phyloP scores from a whole-genome alignment of 176 grass and related monocot genomes.

The Echinochloa phyllopogon region DNA sequence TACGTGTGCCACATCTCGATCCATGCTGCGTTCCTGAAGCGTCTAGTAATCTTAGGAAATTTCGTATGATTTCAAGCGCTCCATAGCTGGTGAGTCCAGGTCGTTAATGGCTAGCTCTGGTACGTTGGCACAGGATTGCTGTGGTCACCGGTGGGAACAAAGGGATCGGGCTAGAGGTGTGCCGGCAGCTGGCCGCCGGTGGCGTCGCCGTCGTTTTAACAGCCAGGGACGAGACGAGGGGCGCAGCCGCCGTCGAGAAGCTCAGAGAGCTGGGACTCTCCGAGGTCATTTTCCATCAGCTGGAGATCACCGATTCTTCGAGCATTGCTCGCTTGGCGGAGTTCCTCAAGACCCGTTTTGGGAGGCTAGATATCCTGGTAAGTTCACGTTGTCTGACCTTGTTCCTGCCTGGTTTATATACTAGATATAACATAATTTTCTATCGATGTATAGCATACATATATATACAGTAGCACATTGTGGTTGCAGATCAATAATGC shows the following conservation, averaged over 20 bases:
- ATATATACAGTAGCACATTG: too few relatives aligned
- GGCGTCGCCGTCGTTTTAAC: conserved; percentile 60
- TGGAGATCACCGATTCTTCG: conserved; percentile 42
- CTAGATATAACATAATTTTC: too few relatives aligned
- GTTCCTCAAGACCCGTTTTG: conserved; percentile 40
- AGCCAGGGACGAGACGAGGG: conserved; percentile 53
- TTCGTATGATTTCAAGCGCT: too few relatives aligned
- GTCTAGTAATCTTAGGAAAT: too few relatives aligned
- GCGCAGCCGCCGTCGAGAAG: conserved; percentile 35
- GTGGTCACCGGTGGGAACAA: conserved; percentile 72
- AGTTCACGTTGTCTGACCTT: too few relatives aligned
- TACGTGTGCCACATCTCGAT: too few relatives aligned
- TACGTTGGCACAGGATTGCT: conserved; percentile 54
- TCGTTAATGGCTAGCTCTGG: too few relatives aligned
- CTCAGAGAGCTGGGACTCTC: conserved; percentile 21
- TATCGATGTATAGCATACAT: too few relatives aligned
- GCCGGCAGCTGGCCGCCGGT: conserved; percentile 45
- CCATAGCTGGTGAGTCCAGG: too few relatives aligned
- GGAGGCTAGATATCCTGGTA: conserved; percentile 48
- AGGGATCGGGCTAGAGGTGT: conserved; percentile 65
- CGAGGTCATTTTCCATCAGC: conserved; percentile 46
- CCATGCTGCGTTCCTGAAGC: too few relatives aligned
- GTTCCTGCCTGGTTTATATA: too few relatives aligned
- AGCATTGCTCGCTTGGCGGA: conserved; percentile 40
- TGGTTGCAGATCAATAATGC: conserved; percentile 57